phyloP scores from a whole-genome alignment of 2,329 filamentous ascomycete species.

The Delphinella strobiligena region DNA sequence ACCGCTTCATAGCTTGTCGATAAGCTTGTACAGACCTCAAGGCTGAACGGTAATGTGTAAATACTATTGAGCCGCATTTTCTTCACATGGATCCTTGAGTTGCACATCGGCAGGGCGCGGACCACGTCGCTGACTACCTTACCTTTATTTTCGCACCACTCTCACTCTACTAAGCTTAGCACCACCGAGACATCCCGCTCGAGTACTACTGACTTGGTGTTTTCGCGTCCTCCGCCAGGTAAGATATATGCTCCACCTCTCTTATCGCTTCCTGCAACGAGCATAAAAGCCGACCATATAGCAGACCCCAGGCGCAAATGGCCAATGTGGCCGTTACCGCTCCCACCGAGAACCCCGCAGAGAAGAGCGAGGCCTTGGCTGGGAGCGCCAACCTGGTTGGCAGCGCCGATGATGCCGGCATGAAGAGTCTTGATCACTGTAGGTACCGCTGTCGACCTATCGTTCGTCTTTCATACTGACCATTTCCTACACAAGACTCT shows the following conservation, averaged over 20 bases:
- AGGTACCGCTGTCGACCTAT: neutral
- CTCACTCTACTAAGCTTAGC: too few relatives aligned
- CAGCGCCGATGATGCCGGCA: slow-evolving; percentile 6
- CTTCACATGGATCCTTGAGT: too few relatives aligned
- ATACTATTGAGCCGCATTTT: too few relatives aligned
- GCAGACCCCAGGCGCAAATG: slow-evolving; percentile 2
- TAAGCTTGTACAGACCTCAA: neutral
- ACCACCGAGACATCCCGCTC: too few relatives aligned
- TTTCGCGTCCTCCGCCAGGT: too few relatives aligned
- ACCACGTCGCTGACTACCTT: too few relatives aligned
- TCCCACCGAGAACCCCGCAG: slow-evolving; percentile 2
- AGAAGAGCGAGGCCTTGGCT: slow-evolving; percentile 2
- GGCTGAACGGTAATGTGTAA: neutral
- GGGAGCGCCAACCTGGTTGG: slow-evolving; percentile 5
- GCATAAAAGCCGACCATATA: too few relatives aligned
- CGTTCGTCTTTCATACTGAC: neutral
- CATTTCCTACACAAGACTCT: slow-evolving; percentile 5
- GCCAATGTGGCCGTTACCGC: slow-evolving; percentile 3
- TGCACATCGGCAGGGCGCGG: too few relatives aligned
- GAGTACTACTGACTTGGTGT: too few relatives aligned
- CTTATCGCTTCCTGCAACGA: too few relatives aligned
- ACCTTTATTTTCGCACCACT: too few relatives aligned
- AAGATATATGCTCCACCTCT: too few relatives aligned
- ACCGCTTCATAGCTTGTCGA: neutral
- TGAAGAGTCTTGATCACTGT: slow-evolving; percentile 9